Evolutionary conservation across 148 eudicot genomes (phyloP).

Genomic region (Rhododendron molle): DNA sequence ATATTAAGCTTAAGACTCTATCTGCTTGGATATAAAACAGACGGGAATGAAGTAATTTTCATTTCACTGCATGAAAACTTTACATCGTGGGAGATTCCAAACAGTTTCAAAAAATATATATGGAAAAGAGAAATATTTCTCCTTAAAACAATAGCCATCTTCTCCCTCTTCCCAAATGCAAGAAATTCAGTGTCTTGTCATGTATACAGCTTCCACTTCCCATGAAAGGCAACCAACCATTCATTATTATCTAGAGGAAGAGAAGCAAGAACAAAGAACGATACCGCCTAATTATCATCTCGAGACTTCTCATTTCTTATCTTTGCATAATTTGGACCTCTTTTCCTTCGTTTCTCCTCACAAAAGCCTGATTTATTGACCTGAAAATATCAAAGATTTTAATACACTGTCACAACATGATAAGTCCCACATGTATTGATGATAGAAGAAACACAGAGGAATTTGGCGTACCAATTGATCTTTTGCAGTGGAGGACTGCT

Average conservation of each 20-base stretch:
- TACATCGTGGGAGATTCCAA: neutral
- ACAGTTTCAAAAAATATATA: neutral
- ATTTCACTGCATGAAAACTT: neutral
- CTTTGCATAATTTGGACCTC: neutral
- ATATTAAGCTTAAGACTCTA: neutral
- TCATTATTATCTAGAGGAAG: neutral
- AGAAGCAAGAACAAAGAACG: constrained; percentile 7
- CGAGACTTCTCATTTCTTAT: constrained; percentile 18
- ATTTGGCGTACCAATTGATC: constrained; percentile 48
- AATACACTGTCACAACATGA: neutral
- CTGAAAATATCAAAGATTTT: constrained; percentile 9
- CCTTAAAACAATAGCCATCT: neutral
- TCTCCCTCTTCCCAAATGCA: constrained; percentile 8
- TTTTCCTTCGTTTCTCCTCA: neutral
- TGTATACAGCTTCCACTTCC: constrained; percentile 1
- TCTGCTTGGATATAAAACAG: neutral
- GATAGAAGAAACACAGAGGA: neutral
- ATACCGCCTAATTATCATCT: constrained; percentile 1
- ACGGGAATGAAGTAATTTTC: neutral
- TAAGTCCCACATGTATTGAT: neutral
- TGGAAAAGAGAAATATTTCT: neutral
- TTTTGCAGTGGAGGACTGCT: constrained; percentile 94
- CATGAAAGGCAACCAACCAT: neutral
- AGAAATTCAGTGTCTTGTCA: neutral
- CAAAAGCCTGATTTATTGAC: constrained; percentile 8